These are phyloP conservation scores for Sphaerulina musiva DNA, from an alignment of 2,329 filamentous ascomycete species.

Conservation along the genomic window DNA sequence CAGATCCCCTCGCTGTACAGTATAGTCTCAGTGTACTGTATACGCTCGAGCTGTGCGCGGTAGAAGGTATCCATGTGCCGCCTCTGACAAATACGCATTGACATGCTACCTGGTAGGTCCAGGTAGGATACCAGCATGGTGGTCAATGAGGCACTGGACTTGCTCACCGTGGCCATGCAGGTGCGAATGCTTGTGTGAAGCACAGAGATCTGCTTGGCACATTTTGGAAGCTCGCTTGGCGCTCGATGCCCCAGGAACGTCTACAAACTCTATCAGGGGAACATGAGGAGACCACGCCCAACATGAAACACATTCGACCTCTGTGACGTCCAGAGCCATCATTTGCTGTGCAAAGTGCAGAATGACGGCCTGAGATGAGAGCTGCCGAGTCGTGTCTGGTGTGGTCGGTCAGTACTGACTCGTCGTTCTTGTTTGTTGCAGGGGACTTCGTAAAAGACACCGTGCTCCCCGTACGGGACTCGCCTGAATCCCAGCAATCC, in stretches of 20 bases:
- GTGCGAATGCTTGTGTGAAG: background rate
- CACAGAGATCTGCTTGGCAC: background rate
- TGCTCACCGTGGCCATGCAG: background rate
- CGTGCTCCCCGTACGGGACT: background rate
- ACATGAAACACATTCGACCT: background rate
- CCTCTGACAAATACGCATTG: background rate
- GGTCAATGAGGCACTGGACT: background rate
- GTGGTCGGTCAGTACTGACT: background rate
- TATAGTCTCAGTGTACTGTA: too few species aligned
- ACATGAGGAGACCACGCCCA: background rate
- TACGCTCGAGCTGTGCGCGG: background rate
- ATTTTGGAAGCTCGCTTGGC: background rate
- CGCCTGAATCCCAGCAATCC: constrained; percentile 1
- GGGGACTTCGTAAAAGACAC: background rate
- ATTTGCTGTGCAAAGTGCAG: background rate
- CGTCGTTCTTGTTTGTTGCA: background rate
- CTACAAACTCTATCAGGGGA: background rate
- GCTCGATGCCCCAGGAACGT: background rate
- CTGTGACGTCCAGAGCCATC: background rate
- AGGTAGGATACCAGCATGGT: background rate
- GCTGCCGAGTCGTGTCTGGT: background rate
- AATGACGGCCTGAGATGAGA: background rate
- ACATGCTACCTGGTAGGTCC: background rate
- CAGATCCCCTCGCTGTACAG: too few species aligned
- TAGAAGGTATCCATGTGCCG: background rate